Percentiles rank a stretch among this genome's conserved stretches.
Conservation (phyloP, 306 rosid genomes). For the Quercus wislizeni region DNA sequence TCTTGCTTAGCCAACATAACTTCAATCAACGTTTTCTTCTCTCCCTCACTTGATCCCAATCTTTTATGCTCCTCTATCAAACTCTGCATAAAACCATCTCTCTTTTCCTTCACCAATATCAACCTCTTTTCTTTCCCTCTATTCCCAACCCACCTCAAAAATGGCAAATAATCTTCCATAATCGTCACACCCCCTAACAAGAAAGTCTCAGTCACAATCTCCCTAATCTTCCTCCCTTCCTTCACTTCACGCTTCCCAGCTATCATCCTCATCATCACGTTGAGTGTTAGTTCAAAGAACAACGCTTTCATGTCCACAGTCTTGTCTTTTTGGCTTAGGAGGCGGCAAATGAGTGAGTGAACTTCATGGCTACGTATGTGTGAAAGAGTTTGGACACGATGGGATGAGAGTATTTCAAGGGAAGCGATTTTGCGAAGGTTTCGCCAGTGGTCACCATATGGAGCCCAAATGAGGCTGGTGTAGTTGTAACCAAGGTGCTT, state of each 20-base stretch:
- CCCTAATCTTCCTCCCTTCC: not conserved
- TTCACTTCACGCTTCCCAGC: not conserved
- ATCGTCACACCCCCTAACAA: not conserved
- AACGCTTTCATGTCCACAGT: constrained; percentile 10
- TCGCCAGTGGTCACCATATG: constrained; percentile 43
- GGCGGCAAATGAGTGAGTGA: constrained; percentile 11
- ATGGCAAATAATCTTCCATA: constrained; percentile 10
- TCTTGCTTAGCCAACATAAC: constrained; percentile 21
- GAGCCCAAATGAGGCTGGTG: constrained; percentile 26
- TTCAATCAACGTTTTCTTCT: constrained; percentile 13
- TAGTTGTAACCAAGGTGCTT: constrained; percentile 16
- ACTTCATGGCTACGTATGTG: constrained; percentile 29
- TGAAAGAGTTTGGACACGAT: constrained; percentile 23
- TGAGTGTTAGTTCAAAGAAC: constrained; percentile 11
- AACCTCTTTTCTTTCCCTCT: constrained; percentile 19
- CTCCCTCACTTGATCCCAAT: not conserved
- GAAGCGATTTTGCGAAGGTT: constrained; percentile 32
- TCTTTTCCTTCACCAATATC: constrained; percentile 10
- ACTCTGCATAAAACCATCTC: constrained; percentile 16
- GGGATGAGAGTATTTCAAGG: constrained; percentile 26
- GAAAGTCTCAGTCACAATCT: not conserved
- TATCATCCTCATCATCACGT: not conserved
- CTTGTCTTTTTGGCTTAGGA: not conserved
- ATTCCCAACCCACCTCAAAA: not conserved
- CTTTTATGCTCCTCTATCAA: constrained; percentile 19